Evolutionary conservation across 1,284 basidiomycete genomes (phyloP), one percentile per base, ranked within the genome.

Genomic region (Apiotrichum akiyoshidainum): DNA sequence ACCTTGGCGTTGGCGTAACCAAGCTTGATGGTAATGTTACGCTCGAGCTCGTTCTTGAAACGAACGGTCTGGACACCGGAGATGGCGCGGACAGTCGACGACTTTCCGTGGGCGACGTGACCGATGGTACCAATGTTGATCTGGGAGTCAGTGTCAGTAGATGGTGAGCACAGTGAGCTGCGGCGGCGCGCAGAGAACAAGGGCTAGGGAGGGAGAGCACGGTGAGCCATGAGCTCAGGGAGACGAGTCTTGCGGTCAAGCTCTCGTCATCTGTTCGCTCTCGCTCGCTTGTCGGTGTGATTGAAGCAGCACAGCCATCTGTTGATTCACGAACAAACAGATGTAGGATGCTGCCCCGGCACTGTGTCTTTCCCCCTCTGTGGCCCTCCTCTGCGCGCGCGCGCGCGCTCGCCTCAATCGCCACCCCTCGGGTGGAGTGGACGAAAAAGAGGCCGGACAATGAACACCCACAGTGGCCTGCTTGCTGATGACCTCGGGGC

Each of bases 11-110:
- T 99, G 52, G 95, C 95, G 78, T 99, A 99, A 68, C 83, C 96
- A 49, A 99, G 85, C 82, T 99, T 99, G 82, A 99, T 99, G 47
- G 96, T 99, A 72, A 99, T 99, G 80, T 99, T 99, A 67, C 95
- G 83, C 62, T 96, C 92, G 56, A 96, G 85, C 79, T 99, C 96
- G 79, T 97, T 98, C 84, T 99, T 99, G 82, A 99, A 99, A 70
- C 95, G 85, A 59, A 99, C 95, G 34, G 95, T 99, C 86, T 91
- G 89, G 14, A 98, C 95, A n/a, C 95, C 95, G 17, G 95, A 98
- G 78, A 99, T 98, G 50, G 95, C 95, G 80, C 98, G 95, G 64
- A 98, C 96, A 53, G 98, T 95, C 10, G 95, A 98, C 54, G 93
- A 97, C 82, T 99, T 98, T 71, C 95, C 95, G 84, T 99, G 95